Base-by-base conservation (phyloP, 768 basidiomycete species). In the Phylloporus sp. region DNA sequence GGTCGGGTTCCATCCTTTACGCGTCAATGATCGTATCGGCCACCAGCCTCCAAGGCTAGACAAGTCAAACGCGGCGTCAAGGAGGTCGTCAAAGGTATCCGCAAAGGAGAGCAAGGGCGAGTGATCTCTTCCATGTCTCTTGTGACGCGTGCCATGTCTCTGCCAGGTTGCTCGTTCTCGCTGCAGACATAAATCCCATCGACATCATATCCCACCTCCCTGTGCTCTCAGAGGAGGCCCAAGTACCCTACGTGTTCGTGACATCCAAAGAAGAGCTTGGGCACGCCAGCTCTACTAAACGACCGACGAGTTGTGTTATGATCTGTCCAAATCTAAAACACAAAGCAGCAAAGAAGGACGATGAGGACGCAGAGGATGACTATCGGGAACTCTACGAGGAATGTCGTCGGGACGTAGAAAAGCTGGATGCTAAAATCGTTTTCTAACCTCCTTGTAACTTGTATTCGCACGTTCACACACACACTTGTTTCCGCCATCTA, bases 141-240 rank as follows among this genome's bases (percentile, higher is more conserved):
- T 38, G 48, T n/a, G 29, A 50, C 47, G 27, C 28, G 34, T 42
- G 51, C 47, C 43, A 60, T 47, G 12, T 36, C 47, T 12, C 53
- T 32, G 2, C 8, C 59, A 95, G 93, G 20, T 75, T 99, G 29
- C 81, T 99, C 27, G 74, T 99, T 51, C 83, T 99, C 53, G 97
- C 97, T 5, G 94, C 88, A 34, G 95, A 98, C 71, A 98, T 98
- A 68, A 95, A 91, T 54, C 97, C 97, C 11, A 88, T 98, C 63
- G 97, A 99, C 73, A 97, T 99, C 59, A 94, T 98, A 62, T 95
- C 95, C 29, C 97, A 98, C 73, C 77, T 99, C 45, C 97, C 97
- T 6, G 76, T 97, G 10, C 76, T 99, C 65, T 87, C 91, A 42
- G 97, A 99, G 74, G 97, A 99, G 68, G 88, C 92, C 10, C 77